Evolutionary conservation across 805 yeast species (phyloP).

Genomic region (Ascoidea rubescens): DNA sequence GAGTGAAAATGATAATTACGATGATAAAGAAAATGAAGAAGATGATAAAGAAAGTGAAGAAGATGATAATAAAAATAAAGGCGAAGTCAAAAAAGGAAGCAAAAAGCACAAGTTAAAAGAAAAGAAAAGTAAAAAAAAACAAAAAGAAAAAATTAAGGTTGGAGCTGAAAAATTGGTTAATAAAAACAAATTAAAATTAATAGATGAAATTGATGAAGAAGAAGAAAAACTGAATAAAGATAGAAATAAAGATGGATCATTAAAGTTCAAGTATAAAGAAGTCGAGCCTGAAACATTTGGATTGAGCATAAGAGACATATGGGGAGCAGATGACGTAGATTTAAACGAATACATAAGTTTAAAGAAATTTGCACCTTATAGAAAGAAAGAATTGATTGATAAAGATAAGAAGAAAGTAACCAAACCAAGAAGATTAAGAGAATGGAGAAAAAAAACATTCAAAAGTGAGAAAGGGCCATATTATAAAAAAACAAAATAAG

Average conservation of each 20-base stretch:
- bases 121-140: slow-evolving; percentile 45
- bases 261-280: slow-evolving; percentile 74
- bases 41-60: slow-evolving; percentile 22
- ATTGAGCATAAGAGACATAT: slow-evolving; percentile 69
- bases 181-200: slow-evolving; percentile 45
- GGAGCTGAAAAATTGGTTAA: slow-evolving; percentile 73
- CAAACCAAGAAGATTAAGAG: slow-evolving; percentile 68
- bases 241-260: slow-evolving; percentile 24
- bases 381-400: slow-evolving; percentile 53
- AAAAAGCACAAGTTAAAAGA: slow-evolving; percentile 43
- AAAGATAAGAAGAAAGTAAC: slow-evolving; percentile 78
- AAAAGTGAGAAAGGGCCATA: slow-evolving; percentile 37
- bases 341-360: slow-evolving; percentile 77
- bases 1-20: slow-evolving; percentile 23
- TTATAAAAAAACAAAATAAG: too few relatives aligned
- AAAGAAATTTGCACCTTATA: slow-evolving; percentile 88
- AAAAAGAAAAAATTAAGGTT: slow-evolving; percentile 44
- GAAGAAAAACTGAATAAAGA: slow-evolving; percentile 27
- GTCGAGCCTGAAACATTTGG: slow-evolving; percentile 94
- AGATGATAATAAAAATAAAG: slow-evolving; percentile 14
- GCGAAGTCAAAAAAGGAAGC: slow-evolving; percentile 23
- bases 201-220: slow-evolving; percentile 56
- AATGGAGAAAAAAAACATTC: slow-evolving; percentile 84
- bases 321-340: slow-evolving; percentile 78
- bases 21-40: slow-evolving; percentile 26